A percentile compares a stretch with the other conserved stretches of the same genome.
phyloP scores from a whole-genome alignment of 1,284 basidiomycete species.

The Austroboletus novae-zelandiae region DNA sequence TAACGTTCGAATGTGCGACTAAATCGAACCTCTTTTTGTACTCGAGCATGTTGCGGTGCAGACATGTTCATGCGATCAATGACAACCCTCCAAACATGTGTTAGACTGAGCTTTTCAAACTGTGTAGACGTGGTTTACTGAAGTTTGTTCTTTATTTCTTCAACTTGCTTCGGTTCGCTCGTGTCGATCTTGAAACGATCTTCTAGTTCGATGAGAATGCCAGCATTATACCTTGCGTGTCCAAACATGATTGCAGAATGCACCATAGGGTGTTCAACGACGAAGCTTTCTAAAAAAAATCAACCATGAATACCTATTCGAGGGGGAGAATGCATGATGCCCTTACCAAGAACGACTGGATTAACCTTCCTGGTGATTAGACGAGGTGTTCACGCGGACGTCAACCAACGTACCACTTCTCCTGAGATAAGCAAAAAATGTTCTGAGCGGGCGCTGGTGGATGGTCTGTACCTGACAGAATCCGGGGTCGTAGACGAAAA shows the following conservation, averaged over 20 bases:
- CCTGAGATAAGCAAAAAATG: constrained; percentile 17
- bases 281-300: constrained; percentile 11
- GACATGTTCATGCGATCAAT: constrained; percentile 40
- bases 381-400: background rate
- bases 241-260: constrained; percentile 38
- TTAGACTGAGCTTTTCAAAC: constrained; percentile 2
- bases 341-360: constrained; percentile 17
- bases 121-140: constrained; percentile 6
- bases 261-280: constrained; percentile 15
- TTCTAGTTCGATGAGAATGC: constrained; percentile 37
- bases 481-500: background rate
- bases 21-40: constrained; percentile 38
- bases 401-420: constrained; percentile 12
- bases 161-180: constrained; percentile 8
- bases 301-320: background rate
- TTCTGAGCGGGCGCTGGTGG: background rate
- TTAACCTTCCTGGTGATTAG: constrained; percentile 16
- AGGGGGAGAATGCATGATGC: background rate
- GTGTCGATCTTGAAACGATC: constrained; percentile 27
- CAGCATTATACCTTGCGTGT: constrained; percentile 36
- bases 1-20: background rate
- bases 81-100: constrained; percentile 29
- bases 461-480: background rate
- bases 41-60: constrained; percentile 39
- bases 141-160: constrained; percentile 12